Conservation (phyloP, 2,329 filamentous ascomycete species). For the Trichoderma cornu-damae region DNA sequence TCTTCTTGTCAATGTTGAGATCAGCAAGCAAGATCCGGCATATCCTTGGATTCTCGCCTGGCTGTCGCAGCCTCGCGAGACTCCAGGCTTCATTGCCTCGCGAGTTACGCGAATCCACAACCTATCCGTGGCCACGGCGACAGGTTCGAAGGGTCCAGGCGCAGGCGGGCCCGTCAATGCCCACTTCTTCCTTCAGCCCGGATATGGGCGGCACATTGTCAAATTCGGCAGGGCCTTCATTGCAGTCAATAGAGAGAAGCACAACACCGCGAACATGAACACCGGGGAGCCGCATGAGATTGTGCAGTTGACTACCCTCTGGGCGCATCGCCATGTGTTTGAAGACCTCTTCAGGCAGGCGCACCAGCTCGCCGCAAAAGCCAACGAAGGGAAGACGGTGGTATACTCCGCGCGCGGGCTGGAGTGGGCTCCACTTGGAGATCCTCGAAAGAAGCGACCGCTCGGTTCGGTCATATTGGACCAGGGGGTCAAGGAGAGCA, state of each 20-base stretch:
- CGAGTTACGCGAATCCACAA: slow-evolving; percentile 57
- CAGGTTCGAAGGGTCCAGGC: slow-evolving; percentile 54
- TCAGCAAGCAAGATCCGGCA: slow-evolving; percentile 86
- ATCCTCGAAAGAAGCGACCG: slow-evolving; percentile 79
- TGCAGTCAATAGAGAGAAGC: slow-evolving; percentile 78
- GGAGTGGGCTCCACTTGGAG: slow-evolving; percentile 79
- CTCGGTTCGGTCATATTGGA: slow-evolving; percentile 84
- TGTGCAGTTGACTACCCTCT: slow-evolving; percentile 84
- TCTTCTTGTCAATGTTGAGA: slow-evolving; percentile 91
- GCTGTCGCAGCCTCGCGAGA: slow-evolving; percentile 77
- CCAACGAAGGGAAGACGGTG: slow-evolving; percentile 85
- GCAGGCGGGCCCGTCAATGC: slow-evolving; percentile 64
- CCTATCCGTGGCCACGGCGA: slow-evolving; percentile 54
- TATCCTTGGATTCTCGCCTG: slow-evolving; percentile 94
- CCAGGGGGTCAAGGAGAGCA: slow-evolving; percentile 72
- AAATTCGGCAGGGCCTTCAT: slow-evolving; percentile 85
- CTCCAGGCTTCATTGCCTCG: slow-evolving; percentile 53
- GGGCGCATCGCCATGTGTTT: slow-evolving; percentile 82
- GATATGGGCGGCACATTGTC: slow-evolving; percentile 82
- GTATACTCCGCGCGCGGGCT: slow-evolving; percentile 83
- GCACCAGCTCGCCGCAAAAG: slow-evolving; percentile 69
- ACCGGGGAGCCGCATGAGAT: slow-evolving; percentile 93
- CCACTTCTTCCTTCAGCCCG: slow-evolving; percentile 83
- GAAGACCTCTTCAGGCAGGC: slow-evolving; percentile 86
- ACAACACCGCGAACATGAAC: slow-evolving; percentile 71